Evolutionary conservation across 257 asterid genomes (phyloP).

Genomic region (Plantago elongata): DNA sequence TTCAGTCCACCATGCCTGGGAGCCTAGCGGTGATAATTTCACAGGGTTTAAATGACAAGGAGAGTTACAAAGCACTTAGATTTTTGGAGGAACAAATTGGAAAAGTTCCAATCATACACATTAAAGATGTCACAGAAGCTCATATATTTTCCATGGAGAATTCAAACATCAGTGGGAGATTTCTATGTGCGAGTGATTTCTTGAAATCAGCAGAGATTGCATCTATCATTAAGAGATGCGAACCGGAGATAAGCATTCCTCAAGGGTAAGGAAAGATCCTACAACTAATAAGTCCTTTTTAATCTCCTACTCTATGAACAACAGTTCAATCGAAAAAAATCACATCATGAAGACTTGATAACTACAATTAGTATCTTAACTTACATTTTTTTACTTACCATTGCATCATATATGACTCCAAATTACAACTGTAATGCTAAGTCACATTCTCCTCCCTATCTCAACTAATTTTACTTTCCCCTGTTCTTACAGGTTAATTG

Average conservation of each 20-base stretch:
- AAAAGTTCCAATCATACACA: slow-evolving; percentile 47
- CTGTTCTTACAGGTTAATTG: slow-evolving; percentile 29
- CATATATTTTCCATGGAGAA: slow-evolving; percentile 44
- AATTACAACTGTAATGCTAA: too few relatives aligned
- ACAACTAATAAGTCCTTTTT: too few relatives aligned
- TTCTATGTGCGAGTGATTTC: slow-evolving; percentile 40
- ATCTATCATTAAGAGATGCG: slow-evolving; percentile 20
- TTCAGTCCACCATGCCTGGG: slow-evolving; percentile 23
- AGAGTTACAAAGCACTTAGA: slow-evolving; percentile 22
- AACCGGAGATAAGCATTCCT: slow-evolving; percentile 20
- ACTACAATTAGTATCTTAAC: too few relatives aligned
- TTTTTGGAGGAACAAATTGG: slow-evolving; percentile 46
- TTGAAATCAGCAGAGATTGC: slow-evolving; percentile 49
- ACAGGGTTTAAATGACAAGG: slow-evolving; percentile 22
- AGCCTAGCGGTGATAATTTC: slow-evolving; percentile 28
- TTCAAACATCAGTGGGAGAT: slow-evolving; percentile 36
- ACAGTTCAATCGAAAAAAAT: too few relatives aligned
- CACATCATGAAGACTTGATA: too few relatives aligned
- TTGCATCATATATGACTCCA: too few relatives aligned
- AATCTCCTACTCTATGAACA: too few relatives aligned
- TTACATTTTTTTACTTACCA: too few relatives aligned
- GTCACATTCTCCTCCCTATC: too few relatives aligned
- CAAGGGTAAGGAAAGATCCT: slow-evolving; percentile 39
- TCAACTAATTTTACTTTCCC: too few relatives aligned
- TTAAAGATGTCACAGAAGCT: slow-evolving; percentile 48